Evolutionary conservation across 2,329 filamentous ascomycete genomes (phyloP).

Genomic region (Elsinoe necatrix): DNA sequence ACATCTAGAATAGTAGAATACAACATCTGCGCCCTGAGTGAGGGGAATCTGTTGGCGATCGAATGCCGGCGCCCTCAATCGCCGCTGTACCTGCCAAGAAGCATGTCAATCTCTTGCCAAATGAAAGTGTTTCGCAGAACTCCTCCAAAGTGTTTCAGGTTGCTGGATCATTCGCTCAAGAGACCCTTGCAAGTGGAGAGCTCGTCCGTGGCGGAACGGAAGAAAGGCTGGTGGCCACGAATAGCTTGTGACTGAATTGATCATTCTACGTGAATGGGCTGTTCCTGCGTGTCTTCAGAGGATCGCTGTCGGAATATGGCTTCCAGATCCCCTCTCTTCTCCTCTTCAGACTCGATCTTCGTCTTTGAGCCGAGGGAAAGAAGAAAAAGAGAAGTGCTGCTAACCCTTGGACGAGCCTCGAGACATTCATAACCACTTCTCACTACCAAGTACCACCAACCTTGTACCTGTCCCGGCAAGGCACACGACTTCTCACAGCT

Average conservation of each 20-base stretch:
- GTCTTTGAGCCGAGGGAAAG: neutral
- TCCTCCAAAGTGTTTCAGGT: constrained; percentile 11
- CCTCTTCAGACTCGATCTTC: neutral
- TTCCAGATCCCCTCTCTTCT: neutral
- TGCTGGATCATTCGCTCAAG: neutral
- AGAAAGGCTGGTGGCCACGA: constrained; percentile 5
- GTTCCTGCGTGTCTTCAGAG: neutral
- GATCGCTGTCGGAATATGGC: neutral
- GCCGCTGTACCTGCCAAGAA: constrained; percentile 5
- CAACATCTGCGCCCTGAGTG: neutral
- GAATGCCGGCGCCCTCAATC: neutral
- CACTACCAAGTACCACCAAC: neutral
- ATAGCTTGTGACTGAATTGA: constrained; percentile 6
- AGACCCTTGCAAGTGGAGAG: constrained; percentile 13
- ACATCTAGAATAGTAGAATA: neutral
- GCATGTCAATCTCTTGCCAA: constrained; percentile 11
- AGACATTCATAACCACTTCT: neutral
- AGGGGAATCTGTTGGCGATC: neutral
- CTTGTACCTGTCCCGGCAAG: constrained; percentile 2
- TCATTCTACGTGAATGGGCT: neutral
- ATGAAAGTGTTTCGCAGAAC: constrained; percentile 12
- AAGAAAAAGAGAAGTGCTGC: neutral
- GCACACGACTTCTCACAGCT: constrained; percentile 2
- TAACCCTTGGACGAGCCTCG: neutral
- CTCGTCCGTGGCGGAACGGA: neutral